Evolutionary conservation across 2,329 filamentous ascomycete species (phyloP).

Genomic region (Leptographium flavum): DNA sequence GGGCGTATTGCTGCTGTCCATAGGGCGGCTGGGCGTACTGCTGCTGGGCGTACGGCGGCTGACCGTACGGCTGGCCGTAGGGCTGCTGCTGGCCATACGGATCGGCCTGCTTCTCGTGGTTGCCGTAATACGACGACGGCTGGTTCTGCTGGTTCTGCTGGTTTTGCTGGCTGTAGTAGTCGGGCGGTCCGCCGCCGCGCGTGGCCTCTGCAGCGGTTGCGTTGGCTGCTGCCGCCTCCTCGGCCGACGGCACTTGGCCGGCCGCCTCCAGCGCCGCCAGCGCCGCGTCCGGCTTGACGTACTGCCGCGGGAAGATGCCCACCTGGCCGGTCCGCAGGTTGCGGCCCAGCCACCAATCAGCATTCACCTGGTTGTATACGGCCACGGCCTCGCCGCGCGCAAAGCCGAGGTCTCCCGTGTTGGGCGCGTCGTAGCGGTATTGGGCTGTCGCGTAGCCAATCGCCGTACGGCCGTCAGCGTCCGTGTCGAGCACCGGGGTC

Average conservation of each 20-base stretch:
- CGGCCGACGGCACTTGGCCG: conserved; percentile 6
- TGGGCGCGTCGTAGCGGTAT: conserved; percentile 67
- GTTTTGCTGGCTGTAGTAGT: neutral
- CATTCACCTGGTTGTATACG: conserved; percentile 87
- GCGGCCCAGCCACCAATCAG: conserved; percentile 89
- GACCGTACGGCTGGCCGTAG: conserved; percentile 3
- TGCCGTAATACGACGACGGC: too few species aligned
- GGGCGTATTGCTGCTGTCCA: conserved; percentile 41
- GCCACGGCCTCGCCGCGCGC: conserved; percentile 67
- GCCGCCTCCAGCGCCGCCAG: conserved; percentile 9
- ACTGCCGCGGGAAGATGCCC: conserved; percentile 90
- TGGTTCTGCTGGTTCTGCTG: neutral
- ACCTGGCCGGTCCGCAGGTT: conserved; percentile 72
- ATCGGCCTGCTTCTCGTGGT: conserved; percentile 15
- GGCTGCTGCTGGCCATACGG: conserved; percentile 1
- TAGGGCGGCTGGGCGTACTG: conserved; percentile 8
- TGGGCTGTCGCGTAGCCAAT: conserved; percentile 66
- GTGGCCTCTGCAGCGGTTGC: too few species aligned
- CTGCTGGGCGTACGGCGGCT: conserved; percentile 11
- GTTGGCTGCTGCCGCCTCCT: neutral
- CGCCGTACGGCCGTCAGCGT: conserved; percentile 34
- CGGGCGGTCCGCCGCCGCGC: neutral
- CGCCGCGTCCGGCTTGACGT: conserved; percentile 53
- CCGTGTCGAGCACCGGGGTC: neutral
- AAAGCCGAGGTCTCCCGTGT: conserved; percentile 69